Conservation (phyloP, 2,329 filamentous ascomycete species). For the Aureobasidium uvarum region DNA sequence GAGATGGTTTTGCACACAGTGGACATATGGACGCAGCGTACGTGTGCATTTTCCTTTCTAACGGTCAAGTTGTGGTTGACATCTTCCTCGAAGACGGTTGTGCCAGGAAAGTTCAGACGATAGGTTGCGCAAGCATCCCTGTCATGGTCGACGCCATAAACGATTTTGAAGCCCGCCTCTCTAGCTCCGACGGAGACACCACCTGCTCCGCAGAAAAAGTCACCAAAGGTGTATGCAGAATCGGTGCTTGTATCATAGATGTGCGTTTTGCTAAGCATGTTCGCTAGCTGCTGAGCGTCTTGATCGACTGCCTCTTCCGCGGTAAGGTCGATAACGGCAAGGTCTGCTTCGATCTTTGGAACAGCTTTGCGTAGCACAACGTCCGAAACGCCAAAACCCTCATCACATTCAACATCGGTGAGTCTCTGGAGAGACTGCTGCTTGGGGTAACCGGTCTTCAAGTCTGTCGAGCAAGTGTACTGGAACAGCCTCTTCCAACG, state of each 20-base stretch:
- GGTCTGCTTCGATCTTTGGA: neutral
- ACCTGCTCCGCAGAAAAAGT: slow-evolving; percentile 71
- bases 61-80: slow-evolving; percentile 10
- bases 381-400: neutral
- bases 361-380: slow-evolving; percentile 10
- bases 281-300: neutral
- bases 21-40: slow-evolving; percentile 59
- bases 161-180: slow-evolving; percentile 58
- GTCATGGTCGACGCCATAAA: slow-evolving; percentile 65
- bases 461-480: slow-evolving; percentile 30
- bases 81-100: slow-evolving; percentile 28
- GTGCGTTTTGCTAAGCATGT: neutral
- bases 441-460: neutral
- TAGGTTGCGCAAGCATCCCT: slow-evolving; percentile 59
- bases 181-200: slow-evolving; percentile 66
- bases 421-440: slow-evolving; percentile 18
- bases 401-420: slow-evolving; percentile 20
- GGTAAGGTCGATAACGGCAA: neutral
- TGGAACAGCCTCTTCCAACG: slow-evolving; percentile 50
- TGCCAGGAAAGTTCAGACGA: slow-evolving; percentile 54
- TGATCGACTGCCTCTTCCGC: neutral
- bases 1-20: slow-evolving; percentile 78
- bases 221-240: slow-evolving; percentile 62
- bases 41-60: neutral
- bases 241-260: neutral